Evolutionary conservation across 768 basidiomycete genomes (phyloP), one percentile per base, ranked within the genome.

Genomic region (Chlorophyllum brunneum): DNA sequence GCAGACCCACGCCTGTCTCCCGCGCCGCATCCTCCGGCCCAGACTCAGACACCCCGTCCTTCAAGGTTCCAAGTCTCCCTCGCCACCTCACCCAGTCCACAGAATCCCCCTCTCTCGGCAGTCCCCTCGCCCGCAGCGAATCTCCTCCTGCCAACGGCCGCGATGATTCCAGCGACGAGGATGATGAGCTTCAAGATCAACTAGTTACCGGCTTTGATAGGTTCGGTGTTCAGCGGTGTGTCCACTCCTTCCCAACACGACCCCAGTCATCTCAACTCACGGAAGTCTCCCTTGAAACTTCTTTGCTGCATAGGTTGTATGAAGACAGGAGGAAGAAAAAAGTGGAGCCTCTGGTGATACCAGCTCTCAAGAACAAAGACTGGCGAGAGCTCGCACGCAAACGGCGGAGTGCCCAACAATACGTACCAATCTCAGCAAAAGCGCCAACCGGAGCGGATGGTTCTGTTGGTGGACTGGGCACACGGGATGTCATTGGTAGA

Each of bases 141-240:
- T 61, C 59, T 22, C 59, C 57, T 15, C 53, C 58, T 18, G 63
- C 62, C 9, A 34, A 37, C 23, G 50, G 18, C 4, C 24, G 39
- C 11, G 62, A 68, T 42, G 57, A 78, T 48, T 84, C 82, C 8
- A 84, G 83, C 59, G 82, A 83, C 42, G 83, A 81, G 38, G 83
- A 83, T 6, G 74, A 79, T 5, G 67, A 66, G 22, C 57, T 65
- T 0, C 76, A 81, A 54, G 88, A 91, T 27, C 82, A 88, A 65
- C 75, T 89, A 7, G 81, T 89, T 48, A 79, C 83, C 2, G 82
- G 80, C 4, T 88, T 90, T 59, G 84, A 86, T 63, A 75, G 77
- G 52, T 83, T 86, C 55, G 82, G 86, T 31, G 82, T 82, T 57
- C 81, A 89, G 83, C 89, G 92, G 92, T 94, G 86, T 78, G 92